Conservation (phyloP, 208 protist species). For the Polymyxa betae region DNA sequence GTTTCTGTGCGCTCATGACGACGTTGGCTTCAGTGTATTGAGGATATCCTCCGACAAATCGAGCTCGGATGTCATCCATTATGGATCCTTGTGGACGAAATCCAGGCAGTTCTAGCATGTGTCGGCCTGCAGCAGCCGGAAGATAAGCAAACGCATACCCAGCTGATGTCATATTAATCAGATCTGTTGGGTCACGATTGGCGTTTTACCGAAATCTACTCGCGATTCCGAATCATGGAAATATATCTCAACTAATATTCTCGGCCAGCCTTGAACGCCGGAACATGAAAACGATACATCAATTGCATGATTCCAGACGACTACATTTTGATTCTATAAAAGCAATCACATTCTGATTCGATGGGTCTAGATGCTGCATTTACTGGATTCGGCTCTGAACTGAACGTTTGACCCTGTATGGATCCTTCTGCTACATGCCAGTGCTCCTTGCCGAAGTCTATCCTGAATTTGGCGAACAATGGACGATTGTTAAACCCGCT, state of each 20-base stretch:
- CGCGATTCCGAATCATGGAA: not conserved
- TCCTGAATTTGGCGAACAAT: conserved; percentile 22
- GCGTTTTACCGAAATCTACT: conserved; percentile 28
- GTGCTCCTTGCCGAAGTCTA: not conserved
- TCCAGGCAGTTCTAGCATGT: not conserved
- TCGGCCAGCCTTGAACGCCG: conserved; percentile 23
- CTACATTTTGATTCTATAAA: not conserved
- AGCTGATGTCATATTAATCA: not conserved
- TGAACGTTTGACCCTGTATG: not conserved
- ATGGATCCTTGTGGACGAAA: not conserved
- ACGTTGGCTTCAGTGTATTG: not conserved
- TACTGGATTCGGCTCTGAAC: not conserved
- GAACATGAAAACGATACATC: conserved; percentile 11
- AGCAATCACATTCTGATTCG: not conserved
- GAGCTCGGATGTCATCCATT: not conserved
- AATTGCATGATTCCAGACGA: conserved; percentile 32
- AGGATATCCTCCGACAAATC: not conserved
- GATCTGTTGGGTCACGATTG: not conserved
- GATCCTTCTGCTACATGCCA: not conserved
- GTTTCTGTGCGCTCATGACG: not conserved
- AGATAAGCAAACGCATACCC: conserved; percentile 27
- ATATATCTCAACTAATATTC: not conserved
- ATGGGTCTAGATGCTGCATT: not conserved
- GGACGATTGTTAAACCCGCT: not conserved
- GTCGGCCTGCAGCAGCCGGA: not conserved